Evolutionary conservation across 495 filamentous ascomycete species (phyloP), one percentile per base, ranked within the genome.

Genomic region (Sphaerosporella brunnea): DNA sequence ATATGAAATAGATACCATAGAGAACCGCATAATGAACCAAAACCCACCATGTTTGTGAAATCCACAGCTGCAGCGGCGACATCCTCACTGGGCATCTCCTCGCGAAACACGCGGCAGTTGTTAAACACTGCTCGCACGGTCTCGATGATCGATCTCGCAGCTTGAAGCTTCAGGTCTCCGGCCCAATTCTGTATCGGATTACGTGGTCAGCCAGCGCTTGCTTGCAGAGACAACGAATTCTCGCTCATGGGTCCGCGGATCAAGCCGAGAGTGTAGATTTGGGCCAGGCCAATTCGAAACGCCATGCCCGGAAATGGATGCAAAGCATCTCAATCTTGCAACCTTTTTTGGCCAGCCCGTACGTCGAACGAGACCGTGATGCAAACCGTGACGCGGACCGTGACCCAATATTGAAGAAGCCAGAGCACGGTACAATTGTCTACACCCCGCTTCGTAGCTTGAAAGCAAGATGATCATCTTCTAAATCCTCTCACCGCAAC

Each of bases 1-100:
- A n/a, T n/a, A n/a, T n/a, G n/a, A n/a, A n/a, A n/a, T n/a, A n/a
- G n/a, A n/a, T n/a, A n/a, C n/a, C n/a, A n/a, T n/a, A n/a, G n/a
- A n/a, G n/a, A n/a, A n/a, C n/a, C n/a, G n/a, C n/a, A n/a, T n/a
- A n/a, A n/a, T n/a, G n/a, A n/a, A 46, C 36, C 25, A 35, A 42
- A 25, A 54, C 58, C 37, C n/a, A 82, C 82, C 72, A 95, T 81
- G 66, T 97, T 97, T 53, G 82, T 82, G 61, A 94, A 93, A 58
- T 93, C 81, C 20, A 64, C 58, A 13, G 64, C 67, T 19, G 68
- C 62, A 21, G 63, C 50, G 32, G 59, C 59, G 23, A 69, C 49
- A 3, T 62, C 59, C 4, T 68, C 63, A 0, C 56, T 57, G 1
- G 66, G 45, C n/a, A 71, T 69, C 24, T 73, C 67, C 62, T 97